Base-by-base conservation (phyloP, 352 stramenopile genomes). In the Pythium aristosporum region DNA sequence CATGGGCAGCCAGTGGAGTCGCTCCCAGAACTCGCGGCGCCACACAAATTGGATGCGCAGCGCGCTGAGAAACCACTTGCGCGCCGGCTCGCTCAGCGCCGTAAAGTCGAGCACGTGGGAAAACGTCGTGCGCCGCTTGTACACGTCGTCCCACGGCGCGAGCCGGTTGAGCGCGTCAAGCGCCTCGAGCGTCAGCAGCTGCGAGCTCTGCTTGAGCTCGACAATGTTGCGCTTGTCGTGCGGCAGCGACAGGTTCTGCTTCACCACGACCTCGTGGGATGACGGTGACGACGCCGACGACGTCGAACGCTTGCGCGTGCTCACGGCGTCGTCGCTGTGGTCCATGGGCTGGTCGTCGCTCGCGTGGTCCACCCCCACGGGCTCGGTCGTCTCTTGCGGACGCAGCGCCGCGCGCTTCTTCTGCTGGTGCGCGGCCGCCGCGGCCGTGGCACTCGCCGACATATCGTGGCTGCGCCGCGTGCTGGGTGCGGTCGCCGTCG, bases 21-120 rank as follows among this genome's bases (percentile, higher is more conserved):
- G 74, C 37, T 81, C 74, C 74, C 74, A 81, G 49, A 81, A 73
- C 65, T 81, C 74, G 32, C 74, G 71, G 11, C 74, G 74, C 62
- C 70, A 74, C 34, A 75, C 63, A 56, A 79, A 81, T 60, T 81
- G 74, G 54, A 74, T 56, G n/a, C 72, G 71, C n/a, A 81, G 63
- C 47, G 63, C 72, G 20, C 61, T 55, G 18, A 71, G 44, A 44
- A 79, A 74, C 74, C 74, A 81, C 42, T 49, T 47, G 28, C 67
- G 50, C 4, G 61, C 71, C 11, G 64, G 61, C 9, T 74, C 68
- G n/a, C 57, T 39, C 9, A 81, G 39, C n/a, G 49, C 37, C 1
- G 42, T 34, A 48, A 63, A 67, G 65, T 81, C 48, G 41, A 81
- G 47, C 16, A 81, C 57, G 20, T 76, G 66, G 25, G 65, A 75